Percentiles rank a stretch among this genome's conserved stretches.
phyloP scores from a whole-genome alignment of 129 eudicot genomes.

The Flaveria brownii region DNA sequence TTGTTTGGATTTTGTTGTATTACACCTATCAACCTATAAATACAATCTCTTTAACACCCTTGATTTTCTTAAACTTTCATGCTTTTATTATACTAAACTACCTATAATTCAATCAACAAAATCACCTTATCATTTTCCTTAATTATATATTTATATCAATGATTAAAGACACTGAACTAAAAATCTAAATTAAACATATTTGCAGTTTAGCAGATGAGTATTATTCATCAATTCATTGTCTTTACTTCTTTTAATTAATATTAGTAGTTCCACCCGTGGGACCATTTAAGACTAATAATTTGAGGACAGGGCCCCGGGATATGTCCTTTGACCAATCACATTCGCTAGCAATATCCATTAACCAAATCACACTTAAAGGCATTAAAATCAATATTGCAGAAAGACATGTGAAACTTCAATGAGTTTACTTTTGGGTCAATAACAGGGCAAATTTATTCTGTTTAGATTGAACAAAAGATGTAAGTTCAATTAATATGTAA shows the following conservation, averaged over 20 bases:
- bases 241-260: not conserved
- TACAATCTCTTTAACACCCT: too few relatives aligned
- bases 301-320: conserved; percentile 19
- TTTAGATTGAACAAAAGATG: too few relatives aligned
- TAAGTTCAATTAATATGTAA: too few relatives aligned
- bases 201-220: not conserved
- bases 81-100: not conserved
- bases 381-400: conserved; percentile 24
- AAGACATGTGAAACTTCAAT: conserved; percentile 26
- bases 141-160: not conserved
- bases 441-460: too few relatives aligned
- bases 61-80: too few relatives aligned
- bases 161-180: not conserved
- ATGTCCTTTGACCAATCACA: conserved; percentile 26
- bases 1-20: not conserved
- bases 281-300: conserved; percentile 19
- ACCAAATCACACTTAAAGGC: conserved; percentile 12
- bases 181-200: not conserved
- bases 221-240: not conserved
- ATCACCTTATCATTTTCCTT: not conserved
- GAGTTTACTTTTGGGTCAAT: too few relatives aligned
- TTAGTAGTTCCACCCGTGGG: conserved; percentile 5
- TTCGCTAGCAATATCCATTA: conserved; percentile 8
- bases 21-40: not conserved
- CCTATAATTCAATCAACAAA: not conserved